Evolutionary conservation across 306 rosid species (phyloP).

Genomic region (Prunus mume): DNA sequence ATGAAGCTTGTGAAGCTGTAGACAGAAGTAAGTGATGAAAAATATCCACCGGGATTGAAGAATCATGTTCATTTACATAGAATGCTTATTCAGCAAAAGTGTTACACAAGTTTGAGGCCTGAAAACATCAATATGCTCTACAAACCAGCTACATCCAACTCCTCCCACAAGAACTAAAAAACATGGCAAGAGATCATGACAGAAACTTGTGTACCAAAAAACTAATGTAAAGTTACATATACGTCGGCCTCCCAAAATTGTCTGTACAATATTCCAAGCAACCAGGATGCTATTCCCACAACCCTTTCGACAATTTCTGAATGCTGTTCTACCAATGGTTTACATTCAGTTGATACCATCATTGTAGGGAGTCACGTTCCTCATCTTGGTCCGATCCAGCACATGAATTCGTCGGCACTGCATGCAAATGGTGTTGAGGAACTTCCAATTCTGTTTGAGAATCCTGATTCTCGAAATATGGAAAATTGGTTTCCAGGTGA

Average conservation of each 20-base stretch:
- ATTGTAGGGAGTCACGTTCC: slow-evolving; percentile 8
- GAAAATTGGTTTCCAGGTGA: slow-evolving; percentile 28
- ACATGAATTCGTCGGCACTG: background rate
- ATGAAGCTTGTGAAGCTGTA: background rate
- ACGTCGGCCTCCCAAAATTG: background rate
- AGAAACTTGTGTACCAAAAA: background rate
- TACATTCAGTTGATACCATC: background rate
- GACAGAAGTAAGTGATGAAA: background rate
- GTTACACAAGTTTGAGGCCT: background rate
- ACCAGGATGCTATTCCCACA: background rate
- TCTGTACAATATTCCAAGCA: background rate
- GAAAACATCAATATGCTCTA: slow-evolving; percentile 1
- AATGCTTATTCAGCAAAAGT: background rate
- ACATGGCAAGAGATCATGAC: background rate
- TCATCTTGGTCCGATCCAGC: slow-evolving; percentile 3
- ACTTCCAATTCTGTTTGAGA: slow-evolving; percentile 22
- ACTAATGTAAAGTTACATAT: background rate
- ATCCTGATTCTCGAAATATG: slow-evolving; percentile 29
- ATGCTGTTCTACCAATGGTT: background rate
- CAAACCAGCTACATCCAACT: background rate
- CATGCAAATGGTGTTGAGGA: background rate
- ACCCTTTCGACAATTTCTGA: background rate
- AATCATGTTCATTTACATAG: background rate
- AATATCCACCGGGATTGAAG: background rate
- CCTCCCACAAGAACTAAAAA: background rate